These are phyloP conservation scores for Phytophthora litchii DNA, from an alignment of 352 stramenopile genomes.

Conservation along the genomic window DNA sequence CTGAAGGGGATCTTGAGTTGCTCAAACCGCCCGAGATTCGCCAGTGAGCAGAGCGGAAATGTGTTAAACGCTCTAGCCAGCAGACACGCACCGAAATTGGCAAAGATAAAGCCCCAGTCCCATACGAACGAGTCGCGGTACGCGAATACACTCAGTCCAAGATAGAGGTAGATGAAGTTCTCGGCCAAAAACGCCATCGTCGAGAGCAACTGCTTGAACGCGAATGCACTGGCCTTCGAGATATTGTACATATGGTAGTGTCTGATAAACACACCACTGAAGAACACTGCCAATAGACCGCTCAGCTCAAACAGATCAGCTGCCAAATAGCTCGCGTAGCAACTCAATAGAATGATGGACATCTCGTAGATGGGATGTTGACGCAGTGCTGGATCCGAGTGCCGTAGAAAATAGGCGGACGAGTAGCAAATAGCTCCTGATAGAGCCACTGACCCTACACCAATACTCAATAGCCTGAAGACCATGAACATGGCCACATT, in stretches of 20 bases:
- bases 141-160: conserved; percentile 74
- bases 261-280: conserved; percentile 83
- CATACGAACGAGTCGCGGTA: conserved; percentile 64
- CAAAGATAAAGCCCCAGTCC: conserved; percentile 74
- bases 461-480: conserved; percentile 53
- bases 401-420: conserved; percentile 59
- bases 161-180: conserved; percentile 79
- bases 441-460: conserved; percentile 52
- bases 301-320: conserved; percentile 71
- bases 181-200: conserved; percentile 72
- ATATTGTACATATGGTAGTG: conserved; percentile 83
- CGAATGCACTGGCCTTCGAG: conserved; percentile 53
- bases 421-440: conserved; percentile 59
- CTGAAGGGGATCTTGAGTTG: conserved; percentile 53
- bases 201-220: conserved; percentile 66
- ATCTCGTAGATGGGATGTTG: conserved; percentile 77
- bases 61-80: conserved; percentile 68
- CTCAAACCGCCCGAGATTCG: conserved; percentile 51
- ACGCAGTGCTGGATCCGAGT: conserved; percentile 51
- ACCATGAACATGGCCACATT: conserved; percentile 44
- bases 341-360: conserved; percentile 74
- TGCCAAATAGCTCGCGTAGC: conserved; percentile 76
- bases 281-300: conserved; percentile 92
- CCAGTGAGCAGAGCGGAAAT: conserved; percentile 69
- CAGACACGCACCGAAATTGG: conserved; percentile 51